Conservation (phyloP, 2,329 filamentous ascomycete genomes). For the Colletotrichum siamense region DNA sequence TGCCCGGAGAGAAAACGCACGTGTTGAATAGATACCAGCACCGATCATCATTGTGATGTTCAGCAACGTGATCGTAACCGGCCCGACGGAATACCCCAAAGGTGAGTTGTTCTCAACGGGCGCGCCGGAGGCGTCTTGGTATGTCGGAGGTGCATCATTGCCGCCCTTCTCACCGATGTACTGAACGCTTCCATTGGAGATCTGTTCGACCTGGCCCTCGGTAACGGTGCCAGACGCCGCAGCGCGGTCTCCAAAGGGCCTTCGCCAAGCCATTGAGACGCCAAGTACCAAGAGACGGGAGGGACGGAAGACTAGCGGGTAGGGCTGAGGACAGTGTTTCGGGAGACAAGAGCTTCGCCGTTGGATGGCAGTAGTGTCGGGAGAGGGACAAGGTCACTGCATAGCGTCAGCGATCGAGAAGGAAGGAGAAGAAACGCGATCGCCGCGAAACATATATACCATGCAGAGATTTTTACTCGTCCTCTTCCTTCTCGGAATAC, state of each 20-base stretch:
- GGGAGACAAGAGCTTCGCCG: not conserved
- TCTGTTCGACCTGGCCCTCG: not conserved
- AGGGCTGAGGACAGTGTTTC: not conserved
- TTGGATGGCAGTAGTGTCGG: not conserved
- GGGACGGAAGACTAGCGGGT: not conserved
- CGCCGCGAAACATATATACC: not conserved
- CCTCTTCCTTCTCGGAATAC: not conserved
- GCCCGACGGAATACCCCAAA: constrained; percentile 63
- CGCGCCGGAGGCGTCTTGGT: constrained; percentile 46
- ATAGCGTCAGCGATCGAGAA: not conserved
- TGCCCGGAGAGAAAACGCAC: constrained; percentile 33
- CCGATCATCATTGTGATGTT: constrained; percentile 70
- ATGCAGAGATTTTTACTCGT: not conserved
- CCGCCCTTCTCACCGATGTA: constrained; percentile 14
- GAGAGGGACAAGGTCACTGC: not conserved
- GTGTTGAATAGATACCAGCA: constrained; percentile 63
- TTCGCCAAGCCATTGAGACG: constrained; percentile 5
- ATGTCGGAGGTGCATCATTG: constrained; percentile 21
- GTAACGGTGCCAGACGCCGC: not conserved
- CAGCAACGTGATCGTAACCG: constrained; percentile 61
- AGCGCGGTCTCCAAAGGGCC: not conserved
- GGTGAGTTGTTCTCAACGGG: constrained; percentile 65
- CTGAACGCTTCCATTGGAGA: not conserved
- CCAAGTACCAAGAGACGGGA: not conserved
- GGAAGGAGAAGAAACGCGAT: not conserved